Percentiles rank a stretch among this genome's conserved stretches.
Evolutionary conservation across 768 basidiomycete species (phyloP).

Genomic region (Inosperma sp.): DNA sequence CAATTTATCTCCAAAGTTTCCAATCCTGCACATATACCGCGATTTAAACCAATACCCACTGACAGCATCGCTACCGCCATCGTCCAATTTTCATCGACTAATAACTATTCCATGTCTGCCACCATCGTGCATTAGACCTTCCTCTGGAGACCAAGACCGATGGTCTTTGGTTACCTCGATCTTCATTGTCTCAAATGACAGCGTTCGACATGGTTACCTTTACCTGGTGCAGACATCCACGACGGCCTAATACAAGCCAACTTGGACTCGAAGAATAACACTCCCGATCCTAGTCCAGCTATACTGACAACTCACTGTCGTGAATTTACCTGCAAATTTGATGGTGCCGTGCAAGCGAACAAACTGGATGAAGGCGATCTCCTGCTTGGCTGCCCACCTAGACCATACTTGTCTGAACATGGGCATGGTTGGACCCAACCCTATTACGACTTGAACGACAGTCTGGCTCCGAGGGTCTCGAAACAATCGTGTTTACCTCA

Average conservation of each 20-base stretch:
- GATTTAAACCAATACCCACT: conserved; percentile 20
- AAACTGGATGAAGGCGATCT: conserved; percentile 25
- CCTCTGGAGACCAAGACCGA: conserved; percentile 15
- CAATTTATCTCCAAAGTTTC: neutral
- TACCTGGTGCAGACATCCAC: conserved; percentile 35
- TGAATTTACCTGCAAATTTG: conserved; percentile 16
- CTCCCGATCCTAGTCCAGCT: conserved; percentile 17
- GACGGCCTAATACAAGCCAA: conserved; percentile 28
- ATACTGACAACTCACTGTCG: conserved; percentile 13
- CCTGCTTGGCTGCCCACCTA: conserved; percentile 36
- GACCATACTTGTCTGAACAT: too few relatives aligned
- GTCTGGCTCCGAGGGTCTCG: too few relatives aligned
- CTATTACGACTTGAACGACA: too few relatives aligned
- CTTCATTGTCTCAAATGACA: conserved; percentile 19
- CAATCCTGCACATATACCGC: conserved; percentile 8
- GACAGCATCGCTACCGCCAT: neutral
- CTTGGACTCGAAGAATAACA: conserved; percentile 23
- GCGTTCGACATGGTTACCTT: conserved; percentile 23
- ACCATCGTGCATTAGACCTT: conserved; percentile 16
- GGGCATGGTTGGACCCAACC: too few relatives aligned
- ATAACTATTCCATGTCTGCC: conserved; percentile 15
- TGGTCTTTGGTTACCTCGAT: neutral
- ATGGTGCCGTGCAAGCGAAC: conserved; percentile 19
- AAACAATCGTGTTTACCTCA: too few relatives aligned
- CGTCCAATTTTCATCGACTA: neutral